phyloP scores from a whole-genome alignment of 179 eudicot genomes.

The Beta corolliflora region DNA sequence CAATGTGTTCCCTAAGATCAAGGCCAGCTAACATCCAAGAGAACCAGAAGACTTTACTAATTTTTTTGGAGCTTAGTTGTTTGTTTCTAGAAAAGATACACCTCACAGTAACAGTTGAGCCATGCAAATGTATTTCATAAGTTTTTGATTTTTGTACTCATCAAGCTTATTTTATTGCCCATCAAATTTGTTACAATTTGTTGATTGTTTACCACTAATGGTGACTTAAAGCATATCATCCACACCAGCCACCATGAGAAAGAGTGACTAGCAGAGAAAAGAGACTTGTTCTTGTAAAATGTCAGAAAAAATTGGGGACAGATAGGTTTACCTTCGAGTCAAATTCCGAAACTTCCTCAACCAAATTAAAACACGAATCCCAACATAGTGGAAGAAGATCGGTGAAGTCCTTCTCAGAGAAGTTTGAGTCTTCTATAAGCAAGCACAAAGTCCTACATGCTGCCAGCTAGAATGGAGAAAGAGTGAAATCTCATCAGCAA shows the following conservation, averaged over 20 bases:
- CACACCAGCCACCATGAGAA: neutral
- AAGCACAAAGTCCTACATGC: constrained; percentile 81
- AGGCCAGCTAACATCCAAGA: neutral
- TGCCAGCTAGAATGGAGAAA: constrained; percentile 60
- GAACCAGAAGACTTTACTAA: neutral
- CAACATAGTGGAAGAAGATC: constrained; percentile 93
- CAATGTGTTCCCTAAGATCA: neutral
- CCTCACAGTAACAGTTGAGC: neutral
- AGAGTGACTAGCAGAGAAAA: neutral
- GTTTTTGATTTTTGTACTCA: neutral
- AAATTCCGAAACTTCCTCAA: constrained; percentile 86
- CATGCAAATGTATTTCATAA: neutral
- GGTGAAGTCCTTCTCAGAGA: constrained; percentile 75
- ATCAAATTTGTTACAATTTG: neutral
- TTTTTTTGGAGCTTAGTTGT: neutral
- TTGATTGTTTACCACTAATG: neutral
- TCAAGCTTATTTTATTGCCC: neutral
- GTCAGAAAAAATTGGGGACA: neutral
- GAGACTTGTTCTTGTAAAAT: neutral
- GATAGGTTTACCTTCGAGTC: constrained; percentile 80
- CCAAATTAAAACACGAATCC: constrained; percentile 83
- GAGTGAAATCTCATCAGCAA: constrained; percentile 18
- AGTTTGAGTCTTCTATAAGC: constrained; percentile 90
- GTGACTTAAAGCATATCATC: neutral
- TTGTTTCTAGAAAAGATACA: neutral